phyloP scores from a whole-genome alignment of 2,329 filamentous ascomycete genomes.

The Arthrobotrys pseudoclavata region DNA sequence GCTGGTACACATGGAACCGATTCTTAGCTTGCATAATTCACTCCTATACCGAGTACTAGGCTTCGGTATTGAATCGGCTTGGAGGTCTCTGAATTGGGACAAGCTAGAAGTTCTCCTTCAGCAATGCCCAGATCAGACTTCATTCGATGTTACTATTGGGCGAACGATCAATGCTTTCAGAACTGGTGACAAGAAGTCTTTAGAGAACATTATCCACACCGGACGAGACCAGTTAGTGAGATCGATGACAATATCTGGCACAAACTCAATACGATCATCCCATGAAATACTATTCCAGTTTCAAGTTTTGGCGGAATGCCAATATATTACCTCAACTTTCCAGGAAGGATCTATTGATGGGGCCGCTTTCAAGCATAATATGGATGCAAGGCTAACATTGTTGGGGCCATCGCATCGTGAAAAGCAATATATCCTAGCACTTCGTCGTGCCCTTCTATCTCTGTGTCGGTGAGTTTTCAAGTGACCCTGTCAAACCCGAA shows the following conservation, averaged over 20 bases:
- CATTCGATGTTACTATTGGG: constrained; percentile 88
- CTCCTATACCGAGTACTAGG: constrained; percentile 73
- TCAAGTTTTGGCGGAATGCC: constrained; percentile 88
- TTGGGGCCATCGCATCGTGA: constrained; percentile 90
- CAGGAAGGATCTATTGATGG: constrained; percentile 18
- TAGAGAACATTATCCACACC: constrained; percentile 73
- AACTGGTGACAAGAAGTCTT: constrained; percentile 69
- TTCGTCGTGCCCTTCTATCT: constrained; percentile 89
- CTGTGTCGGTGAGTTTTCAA: constrained; percentile 73
- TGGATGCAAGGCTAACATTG: constrained; percentile 85
- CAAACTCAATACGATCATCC: constrained; percentile 83
- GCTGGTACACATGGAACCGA: constrained; percentile 85
- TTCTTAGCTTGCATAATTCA: constrained; percentile 70
- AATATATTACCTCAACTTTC: constrained; percentile 66
- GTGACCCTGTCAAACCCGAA: not conserved
- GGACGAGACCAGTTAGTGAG: constrained; percentile 79
- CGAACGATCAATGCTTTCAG: constrained; percentile 75
- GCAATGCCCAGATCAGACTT: constrained; percentile 69
- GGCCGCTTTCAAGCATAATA: constrained; percentile 65
- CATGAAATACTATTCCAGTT: constrained; percentile 88
- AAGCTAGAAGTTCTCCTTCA: constrained; percentile 71
- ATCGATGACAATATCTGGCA: constrained; percentile 81
- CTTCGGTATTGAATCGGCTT: constrained; percentile 90
- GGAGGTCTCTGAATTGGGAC: constrained; percentile 87
- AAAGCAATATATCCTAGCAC: constrained; percentile 91